phyloP scores from a whole-genome alignment of 2,329 filamentous ascomycete genomes.

The Trichophyton verrucosum region DNA sequence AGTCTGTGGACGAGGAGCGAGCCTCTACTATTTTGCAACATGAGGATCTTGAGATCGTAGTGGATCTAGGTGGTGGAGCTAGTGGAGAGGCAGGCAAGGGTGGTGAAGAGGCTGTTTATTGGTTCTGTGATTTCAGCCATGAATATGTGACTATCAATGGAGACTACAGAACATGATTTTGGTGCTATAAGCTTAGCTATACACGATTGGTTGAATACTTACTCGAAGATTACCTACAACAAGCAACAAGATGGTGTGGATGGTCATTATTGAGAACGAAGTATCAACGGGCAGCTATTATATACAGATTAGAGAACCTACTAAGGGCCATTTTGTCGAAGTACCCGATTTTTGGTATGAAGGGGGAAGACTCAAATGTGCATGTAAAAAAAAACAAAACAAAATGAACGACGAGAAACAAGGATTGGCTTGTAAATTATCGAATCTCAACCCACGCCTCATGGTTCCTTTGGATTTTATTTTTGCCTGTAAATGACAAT shows the following conservation, averaged over 20 bases:
- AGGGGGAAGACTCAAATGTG: background rate
- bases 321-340: background rate
- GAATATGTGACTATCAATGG: constrained; percentile 60
- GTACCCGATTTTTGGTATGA: background rate
- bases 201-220: background rate
- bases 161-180: constrained; percentile 48
- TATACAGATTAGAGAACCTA: constrained; percentile 12
- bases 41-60: constrained; percentile 51
- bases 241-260: background rate
- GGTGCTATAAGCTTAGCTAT: background rate
- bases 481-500: constrained; percentile 4
- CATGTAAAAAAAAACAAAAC: background rate
- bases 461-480: constrained; percentile 1
- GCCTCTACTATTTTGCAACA: constrained; percentile 48
- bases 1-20: constrained; percentile 48
- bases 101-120: constrained; percentile 45
- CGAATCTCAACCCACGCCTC: background rate
- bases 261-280: background rate
- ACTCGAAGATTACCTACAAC: background rate
- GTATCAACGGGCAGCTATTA: constrained; percentile 1
- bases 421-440: constrained; percentile 1
- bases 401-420: background rate
- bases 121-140: constrained; percentile 57
- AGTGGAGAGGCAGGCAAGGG: constrained; percentile 30
- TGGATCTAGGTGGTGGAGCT: constrained; percentile 44